Conservation (phyloP, 805 yeast species). For the Monosporozyma unispora region DNA sequence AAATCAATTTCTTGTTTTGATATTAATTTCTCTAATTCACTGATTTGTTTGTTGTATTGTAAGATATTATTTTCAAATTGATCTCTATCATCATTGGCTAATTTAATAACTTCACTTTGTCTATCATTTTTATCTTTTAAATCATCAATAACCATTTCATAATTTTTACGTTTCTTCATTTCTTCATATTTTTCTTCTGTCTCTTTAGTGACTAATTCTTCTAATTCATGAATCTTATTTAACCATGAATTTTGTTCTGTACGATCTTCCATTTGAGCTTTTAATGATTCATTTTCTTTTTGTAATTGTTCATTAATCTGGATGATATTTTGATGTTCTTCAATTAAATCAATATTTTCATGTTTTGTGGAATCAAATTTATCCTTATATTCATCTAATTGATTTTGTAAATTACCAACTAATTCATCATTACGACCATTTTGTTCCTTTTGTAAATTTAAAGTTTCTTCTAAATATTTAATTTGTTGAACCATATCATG, state of each 20-base stretch:
- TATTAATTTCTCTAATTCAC: constrained; percentile 36
- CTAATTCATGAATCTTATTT: constrained; percentile 44
- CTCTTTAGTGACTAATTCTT: constrained; percentile 39
- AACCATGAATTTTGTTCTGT: constrained; percentile 54
- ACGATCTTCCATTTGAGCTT: constrained; percentile 40
- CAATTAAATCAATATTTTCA: constrained; percentile 46
- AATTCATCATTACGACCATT: constrained; percentile 28
- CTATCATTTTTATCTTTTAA: constrained; percentile 43
- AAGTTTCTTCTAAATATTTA: constrained; percentile 22
- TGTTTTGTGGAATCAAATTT: constrained; percentile 38
- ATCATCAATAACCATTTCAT: constrained; percentile 48
- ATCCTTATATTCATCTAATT: constrained; percentile 25
- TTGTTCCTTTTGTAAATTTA: constrained; percentile 27
- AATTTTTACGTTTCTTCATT: constrained; percentile 38
- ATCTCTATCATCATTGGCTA: constrained; percentile 51
- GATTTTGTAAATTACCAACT: constrained; percentile 29
- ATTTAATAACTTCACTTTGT: constrained; percentile 41
- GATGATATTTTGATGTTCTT: constrained; percentile 59
- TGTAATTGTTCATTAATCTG: constrained; percentile 46
- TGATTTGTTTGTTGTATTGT: constrained; percentile 38
- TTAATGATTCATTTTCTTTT: constrained; percentile 37
- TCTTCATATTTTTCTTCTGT: constrained; percentile 43
- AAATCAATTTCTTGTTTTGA: constrained; percentile 36
- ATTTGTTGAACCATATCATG: constrained; percentile 17
- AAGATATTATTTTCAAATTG: constrained; percentile 43